Evolutionary conservation across 129 eudicot species (phyloP), one percentile per base, ranked within the genome.

Genomic region (Flaveria ramosissima): DNA sequence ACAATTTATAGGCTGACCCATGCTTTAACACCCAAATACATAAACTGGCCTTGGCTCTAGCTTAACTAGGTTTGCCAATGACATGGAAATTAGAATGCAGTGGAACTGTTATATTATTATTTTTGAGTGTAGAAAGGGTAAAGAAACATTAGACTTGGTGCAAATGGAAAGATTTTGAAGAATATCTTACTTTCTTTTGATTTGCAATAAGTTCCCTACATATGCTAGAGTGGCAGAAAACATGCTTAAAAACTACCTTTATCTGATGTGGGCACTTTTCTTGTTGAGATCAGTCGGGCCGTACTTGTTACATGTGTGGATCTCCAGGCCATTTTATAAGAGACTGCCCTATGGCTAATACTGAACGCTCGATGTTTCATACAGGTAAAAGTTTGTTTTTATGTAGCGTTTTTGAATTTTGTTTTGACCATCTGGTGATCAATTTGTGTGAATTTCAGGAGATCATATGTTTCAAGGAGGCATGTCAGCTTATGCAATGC

Each of bases 301-400:
- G 92, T 41, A 88, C 88, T 17, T 93, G 98, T 80, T 93, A 85
- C 81, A 85, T 43, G 84, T 93, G 97, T 84, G 96, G 91, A 65
- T 91, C 93, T 78, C 96, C 97, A 1, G 88, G 78, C 76, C 98
- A 93, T 87, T 84, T 93, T 65, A 81, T 93, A 74, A 82, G 96
- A 85, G 89, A 93, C 69, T 93, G 98, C 70, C 92, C 96, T 30
- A 65, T 78, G 67, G 82, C 86, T 72, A 61, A 86, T 24, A 48
- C 72, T 61, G 80, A 80, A 30, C 72, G 71, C 59, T 71, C 84
- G 59, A 77, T 84, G 90, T 75, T 75, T 50, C 86, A 79, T 59
- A 46, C 83, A 43, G 92, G 96, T 89, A 82, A 36, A 4, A 65
- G 20, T 15, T 36, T 1, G 53, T 59, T 55, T 56, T 57, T 77